Base-by-base conservation (phyloP, 2,329 filamentous ascomycete genomes). In the Stagonosporopsis cucurbitacearum region DNA sequence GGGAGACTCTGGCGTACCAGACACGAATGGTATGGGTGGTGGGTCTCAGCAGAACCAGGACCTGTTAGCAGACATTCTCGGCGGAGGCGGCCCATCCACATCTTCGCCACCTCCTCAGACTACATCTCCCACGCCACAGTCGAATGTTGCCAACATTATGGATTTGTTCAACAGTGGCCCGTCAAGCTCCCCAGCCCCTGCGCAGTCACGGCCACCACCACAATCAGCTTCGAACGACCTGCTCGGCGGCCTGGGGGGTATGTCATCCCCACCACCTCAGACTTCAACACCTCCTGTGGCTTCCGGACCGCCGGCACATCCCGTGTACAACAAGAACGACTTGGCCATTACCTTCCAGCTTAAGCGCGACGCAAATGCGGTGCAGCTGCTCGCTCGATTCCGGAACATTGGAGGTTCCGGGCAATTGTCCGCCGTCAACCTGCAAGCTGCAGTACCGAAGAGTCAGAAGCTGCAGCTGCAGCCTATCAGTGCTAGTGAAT, bases 381-480 rank as follows among this genome's bases (percentile, higher is more conserved):
- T 96, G 19, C 92, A 96, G 72, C 88, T 96, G 6, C 82, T 88
- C 45, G 92, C 92, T 15, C 87, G 88, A 8, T 99, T 99, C 82
- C 86, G 85, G 35, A 98, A 98, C 75, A 84, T 79, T 0, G 89
- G 88, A 13, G 82, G 82, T 54, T 86, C 88, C 26, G 83, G 82
- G 13, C 78, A 80, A 13, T 81, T 98, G 44, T 87, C 87, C 15
- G 86, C 84, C 41, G 90, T 98, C 26, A 91, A 91, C 23, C 76
- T 99, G 63, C 95, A 99, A 75, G 95, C 94, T 39, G 95, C 95
- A 0, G 95, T 99, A 50, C 95, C 95, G 8, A 99, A 98, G 79
- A 92, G 90, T 40, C 95, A 99, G 78, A 96, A 95, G 75, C 79
- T 99, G 68, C 92, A 97, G 73, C 80, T 99, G 63, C 89, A 96